Evolutionary conservation across 2,329 filamentous ascomycete genomes (phyloP).

Genomic region (Akanthomyces muscarius): DNA sequence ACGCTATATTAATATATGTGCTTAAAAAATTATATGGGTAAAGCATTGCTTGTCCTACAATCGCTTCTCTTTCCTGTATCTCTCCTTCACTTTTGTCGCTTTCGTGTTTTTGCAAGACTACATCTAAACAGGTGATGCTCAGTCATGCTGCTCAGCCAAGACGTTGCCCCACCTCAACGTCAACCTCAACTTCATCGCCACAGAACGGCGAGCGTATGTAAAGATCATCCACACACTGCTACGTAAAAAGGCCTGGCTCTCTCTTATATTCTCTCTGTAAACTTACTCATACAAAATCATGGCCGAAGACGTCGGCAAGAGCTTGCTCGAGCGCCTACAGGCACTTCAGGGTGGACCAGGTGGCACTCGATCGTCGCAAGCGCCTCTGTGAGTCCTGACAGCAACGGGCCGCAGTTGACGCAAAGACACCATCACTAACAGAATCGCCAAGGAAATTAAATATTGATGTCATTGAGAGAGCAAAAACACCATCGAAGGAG

Average conservation of each 20-base stretch:
- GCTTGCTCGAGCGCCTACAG: slow-evolving; percentile 51
- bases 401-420: background rate
- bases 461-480: slow-evolving; percentile 39
- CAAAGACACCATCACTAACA: slow-evolving; percentile 3
- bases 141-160: background rate
- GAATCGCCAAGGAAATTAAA: slow-evolving; percentile 24
- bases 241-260: background rate
- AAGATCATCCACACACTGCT: background rate
- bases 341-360: slow-evolving; percentile 44
- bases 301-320: slow-evolving; percentile 40
- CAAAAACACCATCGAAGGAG: slow-evolving; percentile 42
- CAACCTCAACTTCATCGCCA: background rate
- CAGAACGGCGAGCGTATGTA: background rate
- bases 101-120: too few species aligned
- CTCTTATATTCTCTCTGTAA: background rate
- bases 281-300: slow-evolving; percentile 21
- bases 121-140: too few species aligned
- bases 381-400: background rate
- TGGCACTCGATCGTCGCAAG: slow-evolving; percentile 39
- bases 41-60: too few species aligned
- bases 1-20: too few species aligned
- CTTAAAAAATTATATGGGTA: too few species aligned
- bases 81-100: too few species aligned
- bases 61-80: too few species aligned
- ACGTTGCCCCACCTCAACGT: slow-evolving; percentile 6